Base-by-base conservation (phyloP, 768 basidiomycete genomes). In the Amanita thiersii region DNA sequence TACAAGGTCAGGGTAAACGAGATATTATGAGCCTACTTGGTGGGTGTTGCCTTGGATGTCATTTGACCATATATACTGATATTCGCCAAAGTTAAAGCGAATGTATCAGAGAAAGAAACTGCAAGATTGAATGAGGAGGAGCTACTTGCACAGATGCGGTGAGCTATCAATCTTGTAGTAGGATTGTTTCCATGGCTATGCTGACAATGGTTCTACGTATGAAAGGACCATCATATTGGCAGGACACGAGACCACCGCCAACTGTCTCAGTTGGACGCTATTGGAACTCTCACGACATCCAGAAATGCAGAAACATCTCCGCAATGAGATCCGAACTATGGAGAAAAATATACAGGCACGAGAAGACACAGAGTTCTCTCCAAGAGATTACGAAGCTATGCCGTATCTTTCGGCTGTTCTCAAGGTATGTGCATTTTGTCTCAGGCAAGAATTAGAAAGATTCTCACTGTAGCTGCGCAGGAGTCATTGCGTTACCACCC, bases 231-330 rank as follows among this genome's bases (percentile, higher is more conserved):
- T 75, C 10, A 58, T 73, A 21, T 45, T 74, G 24, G 72, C 73
- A 4, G 76, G 73, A 1, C 72, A 82, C 50, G 80, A 81, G 52
- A 79, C 78, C 6, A 78, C 75, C 8, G 68, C 80, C 0, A 75
- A 69, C 44, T 67, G 72, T 0, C 47, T 81, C 33, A 65, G 64
- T 39, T 88, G 80, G 78, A 66, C 71, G 4, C 57, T 86, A 9
- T 64, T 80, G 39, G 76, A 81, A 46, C 66, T 90, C 21, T 70
- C 79, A 7, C 69, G 65, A 23, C 62, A 77, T 47, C 75, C 73
- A 0, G 62, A 73, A 5, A 56, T 77, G 4, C 86, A 90, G 58
- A 62, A 59, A 2, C 68, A 64, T 43, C 70, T 89, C 26, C 73
- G 87, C 12, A 54, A 60, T 0, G 86, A 88, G 60, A 69, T 82